Evolutionary conservation across 2,329 filamentous ascomycete genomes (phyloP), one percentile per base, ranked within the genome.

Genomic region (Aspergillus aculeatus): DNA sequence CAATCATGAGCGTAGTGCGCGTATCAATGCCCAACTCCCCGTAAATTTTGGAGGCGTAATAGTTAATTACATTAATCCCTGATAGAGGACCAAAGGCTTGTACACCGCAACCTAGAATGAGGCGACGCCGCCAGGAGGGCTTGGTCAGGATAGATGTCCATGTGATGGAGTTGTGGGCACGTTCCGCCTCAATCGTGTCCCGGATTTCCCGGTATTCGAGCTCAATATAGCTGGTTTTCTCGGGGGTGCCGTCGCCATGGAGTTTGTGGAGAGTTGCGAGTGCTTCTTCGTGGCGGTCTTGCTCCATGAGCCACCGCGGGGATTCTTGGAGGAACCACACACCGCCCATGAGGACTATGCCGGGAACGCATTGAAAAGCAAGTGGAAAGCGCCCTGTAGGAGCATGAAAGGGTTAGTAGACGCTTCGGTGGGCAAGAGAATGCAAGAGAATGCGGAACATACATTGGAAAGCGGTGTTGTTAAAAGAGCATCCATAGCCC

Each of bases 11-110:
- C 0, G 80, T 78, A 3, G 75, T 78, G 3, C 76, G 75, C 0
- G 73, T 79, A 4, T 71, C 68, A 53, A 82, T 78, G 4, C 79
- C 78, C 0, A 81, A 69, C 9, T 75, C 73, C 0, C 67, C 62
- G 62, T 82, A 82, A 54, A 82, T 81, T 0, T 75, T 73, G 1
- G 74, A 69, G 0, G 75, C 74, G 52, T 79, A 79, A 63, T 78
- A 78, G 56, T 78, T 77, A 58, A 79, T 78, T 5, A 79, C 76
- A 50, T 81, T 81, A 58, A 81, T 78, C 4, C 80, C 80, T n/a
- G 75, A 79, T 2, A 80, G 70, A 11, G 77, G 79, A 2, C 76
- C 78, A 53, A 82, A 81, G 0, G 78, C 77, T 60, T 82, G 80
- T 0, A 82, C 75, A 35, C 74, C 77, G 47, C 76, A 78, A 9